A percentile compares a stretch with the other conserved stretches of the same genome.
Conservation (phyloP, 108 stramenopile species). For the Licmophora abbreviata region DNA sequence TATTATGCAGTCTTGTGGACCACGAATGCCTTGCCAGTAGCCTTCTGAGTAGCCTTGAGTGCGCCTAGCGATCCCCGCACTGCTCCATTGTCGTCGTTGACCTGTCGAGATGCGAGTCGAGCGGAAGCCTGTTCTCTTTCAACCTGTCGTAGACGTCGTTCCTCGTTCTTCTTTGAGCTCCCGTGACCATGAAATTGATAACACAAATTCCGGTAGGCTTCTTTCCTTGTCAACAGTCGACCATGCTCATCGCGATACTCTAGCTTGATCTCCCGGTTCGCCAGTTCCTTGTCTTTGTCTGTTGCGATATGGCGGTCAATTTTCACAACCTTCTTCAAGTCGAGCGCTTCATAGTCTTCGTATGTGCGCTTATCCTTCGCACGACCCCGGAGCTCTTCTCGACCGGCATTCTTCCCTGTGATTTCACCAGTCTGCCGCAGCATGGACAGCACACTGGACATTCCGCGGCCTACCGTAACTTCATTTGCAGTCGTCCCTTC, state of each 20-base stretch:
- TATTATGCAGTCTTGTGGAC: constrained; percentile 75
- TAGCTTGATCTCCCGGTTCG: constrained; percentile 84
- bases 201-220: constrained; percentile 93
- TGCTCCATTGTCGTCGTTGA: constrained; percentile 31
- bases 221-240: constrained; percentile 86
- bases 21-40: constrained; percentile 87
- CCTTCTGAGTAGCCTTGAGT: constrained; percentile 81
- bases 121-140: constrained; percentile 68
- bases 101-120: constrained; percentile 39
- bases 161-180: constrained; percentile 90
- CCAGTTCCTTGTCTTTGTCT: constrained; percentile 71
- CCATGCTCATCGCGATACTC: constrained; percentile 96
- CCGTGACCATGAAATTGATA: constrained; percentile 98
- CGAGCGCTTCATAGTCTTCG: constrained; percentile 72
- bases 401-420: constrained; percentile 37
- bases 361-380: constrained; percentile 87
- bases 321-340: constrained; percentile 71
- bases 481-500: constrained; percentile 44
- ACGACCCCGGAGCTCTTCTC: constrained; percentile 78
- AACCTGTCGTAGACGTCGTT: constrained; percentile 74
- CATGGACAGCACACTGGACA: constrained; percentile 66
- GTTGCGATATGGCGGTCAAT: constrained; percentile 49
- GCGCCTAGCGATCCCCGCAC: constrained; percentile 84
- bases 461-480: constrained; percentile 68
- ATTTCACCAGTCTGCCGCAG: constrained; percentile 83